These are phyloP conservation scores for Starmera amethionina DNA, from an alignment of 805 yeast genomes.

Conservation along the genomic window DNA sequence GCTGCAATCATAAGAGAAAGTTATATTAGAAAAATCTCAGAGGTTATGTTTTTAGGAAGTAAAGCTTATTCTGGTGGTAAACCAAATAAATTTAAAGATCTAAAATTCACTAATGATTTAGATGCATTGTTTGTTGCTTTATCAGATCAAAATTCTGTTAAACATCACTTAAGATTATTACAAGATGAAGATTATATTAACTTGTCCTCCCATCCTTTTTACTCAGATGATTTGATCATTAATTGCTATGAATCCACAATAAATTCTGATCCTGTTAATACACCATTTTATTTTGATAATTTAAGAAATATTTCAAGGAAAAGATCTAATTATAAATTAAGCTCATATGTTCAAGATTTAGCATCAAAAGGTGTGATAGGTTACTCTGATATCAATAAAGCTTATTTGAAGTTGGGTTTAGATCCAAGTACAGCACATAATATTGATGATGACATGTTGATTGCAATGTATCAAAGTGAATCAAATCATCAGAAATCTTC, in stretches of 20 bases:
- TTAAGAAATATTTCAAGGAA: conserved; percentile 39
- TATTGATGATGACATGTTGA: conserved; percentile 18
- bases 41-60: conserved; percentile 37
- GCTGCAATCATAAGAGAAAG: conserved; percentile 33
- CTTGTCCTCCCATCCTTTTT: conserved; percentile 39
- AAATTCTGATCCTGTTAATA: conserved; percentile 31
- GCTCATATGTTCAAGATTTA: conserved; percentile 33
- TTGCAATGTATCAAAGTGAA: conserved; percentile 25
- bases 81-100: conserved; percentile 19
- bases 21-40: conserved; percentile 43
- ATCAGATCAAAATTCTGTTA: conserved; percentile 20
- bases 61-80: conserved; percentile 18
- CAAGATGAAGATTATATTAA: conserved; percentile 28
- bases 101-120: conserved; percentile 18
- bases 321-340: conserved; percentile 36
- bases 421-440: conserved; percentile 18
- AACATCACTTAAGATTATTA: conserved; percentile 15
- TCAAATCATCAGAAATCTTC: conserved; percentile 8
- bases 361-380: conserved; percentile 45
- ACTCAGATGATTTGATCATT: conserved; percentile 37
- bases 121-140: conserved; percentile 20
- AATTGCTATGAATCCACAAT: conserved; percentile 34
- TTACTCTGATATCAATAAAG: conserved; percentile 32
- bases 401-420: conserved; percentile 26
- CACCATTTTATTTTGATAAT: conserved; percentile 50